Base-by-base conservation (phyloP, 2,329 filamentous ascomycete genomes). In the Fusarium sp. region DNA sequence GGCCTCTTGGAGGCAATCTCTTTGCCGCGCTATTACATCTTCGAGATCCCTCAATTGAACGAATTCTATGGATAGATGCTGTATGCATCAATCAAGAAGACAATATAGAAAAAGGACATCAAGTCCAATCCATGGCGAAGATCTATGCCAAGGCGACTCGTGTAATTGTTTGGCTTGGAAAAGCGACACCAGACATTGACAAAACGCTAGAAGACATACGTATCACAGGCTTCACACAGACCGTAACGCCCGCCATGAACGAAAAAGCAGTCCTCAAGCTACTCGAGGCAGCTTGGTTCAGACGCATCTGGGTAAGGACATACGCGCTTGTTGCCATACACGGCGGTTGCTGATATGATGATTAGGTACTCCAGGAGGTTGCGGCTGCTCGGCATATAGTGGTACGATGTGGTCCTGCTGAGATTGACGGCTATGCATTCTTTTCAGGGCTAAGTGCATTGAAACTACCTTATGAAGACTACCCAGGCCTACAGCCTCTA, bases 221-320 rank as follows among this genome's bases (percentile, higher is more conserved):
- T 2, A 38, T 18, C 16, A 16, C 16, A 9, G 16, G 24, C n/a
- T 18, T 18, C 5, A 15, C 49, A 12, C 27, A 14, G 2, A 9
- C n/a, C 30, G n/a, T 2, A 10, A 50, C 4, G 10, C 32, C 8
- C 2, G 2, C 4, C 1, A 29, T 0, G 0, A 30, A 42, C 4
- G 1, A 24, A 3, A 11, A 6, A 0, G 6, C 15, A 4, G 18
- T 38, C 9, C 22, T 54, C 8, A 1, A 3, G 8, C 1, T 59
- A 12, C 15, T 55, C 1, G 8, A 14, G 2, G 10, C 27, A 14
- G 15, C 24, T 0, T 59, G 49, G 49, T 59, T 59, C 10, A 8
- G 12, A 9, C 12, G 40, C 1, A 16, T 55, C 9, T 59, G 40
- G 57, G 57, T 59, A 24, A 30, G 22, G 3, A 10, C 20, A 15